Percentiles rank a stretch among this genome's conserved stretches.
phyloP scores from a whole-genome alignment of 306 rosid species.

The Vigna hirtella region DNA sequence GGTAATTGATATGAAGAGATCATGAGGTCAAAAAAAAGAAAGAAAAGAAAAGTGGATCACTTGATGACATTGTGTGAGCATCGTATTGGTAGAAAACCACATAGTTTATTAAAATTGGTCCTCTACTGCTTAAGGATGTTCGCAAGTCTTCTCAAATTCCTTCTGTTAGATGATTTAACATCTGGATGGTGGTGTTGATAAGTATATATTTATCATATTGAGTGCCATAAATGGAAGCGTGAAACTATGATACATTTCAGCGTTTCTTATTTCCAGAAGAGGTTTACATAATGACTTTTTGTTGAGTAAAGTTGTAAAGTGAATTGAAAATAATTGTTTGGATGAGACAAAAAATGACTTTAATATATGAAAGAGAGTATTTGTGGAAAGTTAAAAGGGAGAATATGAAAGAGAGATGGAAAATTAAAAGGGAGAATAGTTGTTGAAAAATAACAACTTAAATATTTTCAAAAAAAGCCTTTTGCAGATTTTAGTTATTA shows the following conservation, averaged over 20 bases:
- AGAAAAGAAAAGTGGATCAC: background rate
- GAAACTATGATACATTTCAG: conserved; percentile 8
- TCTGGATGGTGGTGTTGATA: conserved; percentile 15
- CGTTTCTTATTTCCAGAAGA: background rate
- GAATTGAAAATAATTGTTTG: too few species aligned
- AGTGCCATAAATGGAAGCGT: background rate
- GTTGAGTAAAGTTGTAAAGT: too few species aligned
- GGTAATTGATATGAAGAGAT: background rate
- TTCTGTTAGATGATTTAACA: conserved; percentile 22
- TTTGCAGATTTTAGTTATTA: too few species aligned
- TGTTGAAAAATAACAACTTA: too few species aligned
- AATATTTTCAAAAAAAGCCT: too few species aligned
- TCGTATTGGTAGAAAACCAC: background rate
- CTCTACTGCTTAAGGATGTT: background rate
- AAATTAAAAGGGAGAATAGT: too few species aligned
- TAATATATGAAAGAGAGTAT: too few species aligned
- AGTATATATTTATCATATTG: background rate
- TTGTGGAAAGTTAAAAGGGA: too few species aligned
- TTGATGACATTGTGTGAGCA: conserved; percentile 7
- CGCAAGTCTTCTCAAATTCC: conserved; percentile 33
- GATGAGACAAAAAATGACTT: too few species aligned
- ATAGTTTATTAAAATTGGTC: conserved; percentile 30
- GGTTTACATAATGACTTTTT: too few species aligned
- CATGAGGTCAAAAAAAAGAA: background rate
- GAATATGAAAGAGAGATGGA: too few species aligned